Conservation (phyloP, 164 flowering plant genomes). For the Magnolia kwangsiensis region DNA sequence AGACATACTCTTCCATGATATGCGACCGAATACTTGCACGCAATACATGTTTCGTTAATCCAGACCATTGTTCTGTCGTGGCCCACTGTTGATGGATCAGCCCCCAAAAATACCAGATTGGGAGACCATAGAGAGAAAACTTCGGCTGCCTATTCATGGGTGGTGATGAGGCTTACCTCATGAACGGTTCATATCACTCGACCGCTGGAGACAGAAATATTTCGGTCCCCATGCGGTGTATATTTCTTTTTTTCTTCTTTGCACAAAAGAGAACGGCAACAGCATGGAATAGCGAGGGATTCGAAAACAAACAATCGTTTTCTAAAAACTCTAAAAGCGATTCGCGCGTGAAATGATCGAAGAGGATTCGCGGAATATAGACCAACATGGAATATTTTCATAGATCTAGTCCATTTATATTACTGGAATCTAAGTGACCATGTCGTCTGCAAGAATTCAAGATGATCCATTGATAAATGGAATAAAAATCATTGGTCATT, state of each 20-base stretch:
- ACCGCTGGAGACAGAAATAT: neutral
- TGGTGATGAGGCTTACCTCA: neutral
- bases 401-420: no score
- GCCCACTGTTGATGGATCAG: neutral
- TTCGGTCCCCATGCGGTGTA: neutral
- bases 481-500: no score
- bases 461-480: no score
- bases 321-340: neutral
- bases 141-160: neutral
- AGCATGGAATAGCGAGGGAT: neutral
- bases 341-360: neutral
- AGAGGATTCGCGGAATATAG: neutral
- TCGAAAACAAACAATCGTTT: neutral
- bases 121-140: neutral
- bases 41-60: no score
- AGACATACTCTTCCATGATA: no score
- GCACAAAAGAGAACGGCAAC: neutral
- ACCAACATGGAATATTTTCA: no score
- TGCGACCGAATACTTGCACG: no score
- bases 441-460: no score
- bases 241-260: neutral
- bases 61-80: no score
- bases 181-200: neutral
- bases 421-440: no score
- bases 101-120: neutral